Evolutionary conservation across 768 basidiomycete genomes (phyloP), one percentile per base, ranked within the genome.

Genomic region (Suillus alpinus): DNA sequence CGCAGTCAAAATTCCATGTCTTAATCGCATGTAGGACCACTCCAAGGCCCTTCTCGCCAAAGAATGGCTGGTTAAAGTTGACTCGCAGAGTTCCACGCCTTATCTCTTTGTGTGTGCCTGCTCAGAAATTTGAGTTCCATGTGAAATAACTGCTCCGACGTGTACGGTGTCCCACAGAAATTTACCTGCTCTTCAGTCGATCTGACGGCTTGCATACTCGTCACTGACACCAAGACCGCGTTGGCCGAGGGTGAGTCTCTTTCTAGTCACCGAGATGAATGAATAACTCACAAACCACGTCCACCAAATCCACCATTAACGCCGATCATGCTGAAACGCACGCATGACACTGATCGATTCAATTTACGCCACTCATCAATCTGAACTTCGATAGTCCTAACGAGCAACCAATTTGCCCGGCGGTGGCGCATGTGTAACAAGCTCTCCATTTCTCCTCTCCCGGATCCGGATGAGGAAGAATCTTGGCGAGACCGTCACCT

Each of bases 11-110:
- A 16, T 31, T 36, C n/a, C 53, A 37, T 20, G 36, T 23, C 32
- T 55, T 26, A 50, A 43, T 32, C 31, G 14, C 39, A 37, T 31
- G 37, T 34, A 91, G 89, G 83, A 84, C 52, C 78, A 85, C 59
- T 76, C 80, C 37, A 84, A 83, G 58, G 69, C 72, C 37, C 78
- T 92, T 36, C 75, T 88, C 32, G 75, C 75, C 59, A 88, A 86
- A 69, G 89, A 91, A 71, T 92, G 91, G 91, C 78, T 92, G 13
- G 83, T 83, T 36, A 91, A 88, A 70, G 76, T 81, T 56, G 86
- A 91, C 68, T 76, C 77, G 40, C 76, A 76, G 49, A 81, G 76
- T 16, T 86, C 88, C 1, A 83, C 78, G 2, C 86, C 89, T 37
- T 92, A 91, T 73, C 81, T 92, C 64, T 75, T 91, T 67, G 91